A percentile compares a stretch with the other conserved stretches of the same genome.
Evolutionary conservation across 73 alveolate genomes (phyloP).

Genomic region (Breviolum minutum): DNA sequence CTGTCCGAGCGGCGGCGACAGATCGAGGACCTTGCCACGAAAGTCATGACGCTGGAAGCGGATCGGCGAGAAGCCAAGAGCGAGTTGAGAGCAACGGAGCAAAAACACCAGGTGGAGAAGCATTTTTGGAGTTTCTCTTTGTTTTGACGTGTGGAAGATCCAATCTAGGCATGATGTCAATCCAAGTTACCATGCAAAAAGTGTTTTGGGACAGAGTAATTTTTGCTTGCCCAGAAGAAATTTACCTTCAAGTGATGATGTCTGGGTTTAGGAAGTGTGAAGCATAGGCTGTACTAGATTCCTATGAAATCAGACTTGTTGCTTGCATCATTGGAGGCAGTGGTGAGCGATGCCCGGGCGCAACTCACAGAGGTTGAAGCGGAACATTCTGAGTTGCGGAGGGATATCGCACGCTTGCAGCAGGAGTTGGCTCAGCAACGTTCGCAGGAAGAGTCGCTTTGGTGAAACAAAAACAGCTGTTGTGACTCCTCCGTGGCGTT

Average conservation of each 20-base stretch:
- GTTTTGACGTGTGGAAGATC: too few species aligned
- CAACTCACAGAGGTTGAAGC: constrained; percentile 8
- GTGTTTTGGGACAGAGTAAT: background rate
- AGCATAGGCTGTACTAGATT: background rate
- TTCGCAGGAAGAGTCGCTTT: background rate
- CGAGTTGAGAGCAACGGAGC: constrained; percentile 71
- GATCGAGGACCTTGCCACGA: constrained; percentile 83
- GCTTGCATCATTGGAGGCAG: background rate
- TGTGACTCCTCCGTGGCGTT: background rate
- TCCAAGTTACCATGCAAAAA: too few species aligned
- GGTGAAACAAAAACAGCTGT: background rate
- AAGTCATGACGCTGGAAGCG: constrained; percentile 68
- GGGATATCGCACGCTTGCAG: background rate
- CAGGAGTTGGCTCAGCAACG: background rate
- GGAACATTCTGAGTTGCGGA: constrained; percentile 2
- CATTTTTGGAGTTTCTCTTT: background rate
- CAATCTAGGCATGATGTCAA: background rate
- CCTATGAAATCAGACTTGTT: background rate
- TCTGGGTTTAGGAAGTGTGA: background rate
- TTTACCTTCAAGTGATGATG: background rate
- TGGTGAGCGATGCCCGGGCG: constrained; percentile 11
- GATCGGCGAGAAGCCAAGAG: constrained; percentile 69
- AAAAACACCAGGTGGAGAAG: constrained; percentile 21
- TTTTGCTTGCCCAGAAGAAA: background rate
- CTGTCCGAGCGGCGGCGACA: constrained; percentile 26